These are phyloP conservation scores for Malus hybrid DNA, from an alignment of 331 rosid species.

Conservation along the genomic window DNA sequence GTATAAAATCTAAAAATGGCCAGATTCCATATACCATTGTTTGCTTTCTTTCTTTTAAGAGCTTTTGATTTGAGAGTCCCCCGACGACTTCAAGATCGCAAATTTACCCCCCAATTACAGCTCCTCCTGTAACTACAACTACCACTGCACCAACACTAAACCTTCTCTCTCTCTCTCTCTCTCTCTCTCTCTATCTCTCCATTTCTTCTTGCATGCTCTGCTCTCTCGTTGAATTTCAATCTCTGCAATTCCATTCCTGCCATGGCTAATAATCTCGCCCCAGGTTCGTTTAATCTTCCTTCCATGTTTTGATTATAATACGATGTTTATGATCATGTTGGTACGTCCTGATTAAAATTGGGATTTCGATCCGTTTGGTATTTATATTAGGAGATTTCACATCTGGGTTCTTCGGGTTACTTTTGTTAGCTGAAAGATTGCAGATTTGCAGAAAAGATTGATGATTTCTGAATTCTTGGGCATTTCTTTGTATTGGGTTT, in stretches of 20 bases:
- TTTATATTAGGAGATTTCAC: slow-evolving; percentile 2
- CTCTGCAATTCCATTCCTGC: slow-evolving; percentile 1
- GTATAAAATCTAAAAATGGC: not conserved
- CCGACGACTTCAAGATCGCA: slow-evolving; percentile 2
- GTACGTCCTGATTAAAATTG: not conserved
- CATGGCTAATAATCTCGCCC: slow-evolving; percentile 40
- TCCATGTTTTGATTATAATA: not conserved
- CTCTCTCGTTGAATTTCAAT: slow-evolving; percentile 1
- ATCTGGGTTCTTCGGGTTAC: slow-evolving; percentile 9
- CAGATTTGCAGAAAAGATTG: slow-evolving; percentile 14
- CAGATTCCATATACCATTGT: not conserved
- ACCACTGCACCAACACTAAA: not conserved
- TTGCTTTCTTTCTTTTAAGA: not conserved
- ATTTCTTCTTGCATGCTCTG: slow-evolving; percentile 20
- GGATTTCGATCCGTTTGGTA: not conserved
- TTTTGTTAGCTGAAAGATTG: slow-evolving; percentile 27
- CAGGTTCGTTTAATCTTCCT: slow-evolving; percentile 37
- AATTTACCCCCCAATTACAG: not conserved
- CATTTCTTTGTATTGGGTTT: not conserved
- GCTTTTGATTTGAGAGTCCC: not conserved
- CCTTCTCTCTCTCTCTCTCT: not conserved
- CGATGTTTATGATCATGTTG: not conserved
- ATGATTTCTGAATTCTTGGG: not conserved
- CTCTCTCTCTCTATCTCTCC: not conserved
- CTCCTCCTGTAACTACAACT: not conserved